A percentile compares a stretch with the other conserved stretches of the same genome.
These are phyloP conservation scores for Xylaria scruposa DNA, from an alignment of 495 filamentous ascomycete species.

Conservation along the genomic window DNA sequence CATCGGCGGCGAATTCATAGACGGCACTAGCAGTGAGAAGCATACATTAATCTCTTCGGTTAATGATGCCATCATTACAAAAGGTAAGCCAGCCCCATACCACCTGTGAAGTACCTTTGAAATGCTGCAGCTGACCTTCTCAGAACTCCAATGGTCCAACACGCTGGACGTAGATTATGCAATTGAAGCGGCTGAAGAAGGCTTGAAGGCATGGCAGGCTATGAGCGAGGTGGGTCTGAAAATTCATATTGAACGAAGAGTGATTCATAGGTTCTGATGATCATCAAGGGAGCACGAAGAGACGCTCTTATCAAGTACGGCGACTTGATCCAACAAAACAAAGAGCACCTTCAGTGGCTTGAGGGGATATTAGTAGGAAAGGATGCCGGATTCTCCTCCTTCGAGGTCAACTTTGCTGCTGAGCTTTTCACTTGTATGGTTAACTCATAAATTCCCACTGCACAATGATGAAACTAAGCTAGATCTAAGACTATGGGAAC, in stretches of 20 bases:
- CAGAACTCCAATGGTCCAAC: slow-evolving; percentile 3
- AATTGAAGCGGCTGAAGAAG: neutral
- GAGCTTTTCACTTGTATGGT: neutral
- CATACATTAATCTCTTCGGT: neutral
- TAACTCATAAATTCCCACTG: neutral
- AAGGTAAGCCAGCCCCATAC: neutral
- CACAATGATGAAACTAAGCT: neutral
- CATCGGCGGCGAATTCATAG: neutral
- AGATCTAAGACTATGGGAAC: neutral
- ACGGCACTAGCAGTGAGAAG: neutral
- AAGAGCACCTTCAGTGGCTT: neutral
- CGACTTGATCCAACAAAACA: slow-evolving; percentile 8
- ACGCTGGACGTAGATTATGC: neutral
- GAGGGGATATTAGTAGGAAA: slow-evolving; percentile 5
- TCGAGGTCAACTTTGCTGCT: neutral
- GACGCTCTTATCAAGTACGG: slow-evolving; percentile 16
- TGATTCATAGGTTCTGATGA: neutral
- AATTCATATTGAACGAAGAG: neutral
- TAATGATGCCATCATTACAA: neutral
- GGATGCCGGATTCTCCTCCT: neutral
- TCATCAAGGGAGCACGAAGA: neutral
- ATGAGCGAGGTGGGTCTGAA: neutral
- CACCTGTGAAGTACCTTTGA: neutral
- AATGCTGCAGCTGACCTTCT: neutral
- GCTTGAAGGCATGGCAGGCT: neutral